phyloP scores from a whole-genome alignment of 2,329 filamentous ascomycete species.

The Drechslerella dactyloides region DNA sequence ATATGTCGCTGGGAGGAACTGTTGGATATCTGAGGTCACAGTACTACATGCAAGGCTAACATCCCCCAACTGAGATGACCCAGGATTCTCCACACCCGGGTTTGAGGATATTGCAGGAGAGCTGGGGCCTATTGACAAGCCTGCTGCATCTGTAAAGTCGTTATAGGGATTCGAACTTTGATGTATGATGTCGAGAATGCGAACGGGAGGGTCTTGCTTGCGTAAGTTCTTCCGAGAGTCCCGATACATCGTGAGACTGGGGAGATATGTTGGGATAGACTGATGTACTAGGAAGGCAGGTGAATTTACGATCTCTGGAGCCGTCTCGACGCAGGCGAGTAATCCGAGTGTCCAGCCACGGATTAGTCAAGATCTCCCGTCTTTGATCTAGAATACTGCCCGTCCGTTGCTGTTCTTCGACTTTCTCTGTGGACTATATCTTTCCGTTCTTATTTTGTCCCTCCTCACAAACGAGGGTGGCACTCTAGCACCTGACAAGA shows the following conservation, averaged over 20 bases:
- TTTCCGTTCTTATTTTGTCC: constrained; percentile 4
- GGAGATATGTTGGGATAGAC: constrained; percentile 17
- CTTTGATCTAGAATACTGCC: not conserved
- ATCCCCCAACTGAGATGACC: constrained; percentile 27
- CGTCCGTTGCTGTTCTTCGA: not conserved
- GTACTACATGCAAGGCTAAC: constrained; percentile 34
- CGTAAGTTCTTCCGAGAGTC: constrained; percentile 14
- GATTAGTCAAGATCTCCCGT: constrained; percentile 4
- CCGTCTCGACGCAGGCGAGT: not conserved
- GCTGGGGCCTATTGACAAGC: constrained; percentile 19
- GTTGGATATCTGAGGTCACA: constrained; percentile 32
- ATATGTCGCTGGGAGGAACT: constrained; percentile 21
- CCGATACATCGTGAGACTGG: constrained; percentile 32
- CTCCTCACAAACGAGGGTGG: not conserved
- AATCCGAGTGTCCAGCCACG: constrained; percentile 1
- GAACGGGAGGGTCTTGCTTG: constrained; percentile 18
- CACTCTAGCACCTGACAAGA: constrained; percentile 12
- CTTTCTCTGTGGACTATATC: no score
- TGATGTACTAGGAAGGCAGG: not conserved
- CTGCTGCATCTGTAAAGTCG: constrained; percentile 13
- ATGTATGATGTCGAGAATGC: constrained; percentile 11
- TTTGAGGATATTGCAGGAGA: constrained; percentile 18
- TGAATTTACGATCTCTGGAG: not conserved
- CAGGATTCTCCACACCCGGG: constrained; percentile 31
- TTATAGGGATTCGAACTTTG: constrained; percentile 18